These are phyloP conservation scores for Trichoderma lentiforme DNA, from an alignment of 2,329 filamentous ascomycete species.

Conservation along the genomic window DNA sequence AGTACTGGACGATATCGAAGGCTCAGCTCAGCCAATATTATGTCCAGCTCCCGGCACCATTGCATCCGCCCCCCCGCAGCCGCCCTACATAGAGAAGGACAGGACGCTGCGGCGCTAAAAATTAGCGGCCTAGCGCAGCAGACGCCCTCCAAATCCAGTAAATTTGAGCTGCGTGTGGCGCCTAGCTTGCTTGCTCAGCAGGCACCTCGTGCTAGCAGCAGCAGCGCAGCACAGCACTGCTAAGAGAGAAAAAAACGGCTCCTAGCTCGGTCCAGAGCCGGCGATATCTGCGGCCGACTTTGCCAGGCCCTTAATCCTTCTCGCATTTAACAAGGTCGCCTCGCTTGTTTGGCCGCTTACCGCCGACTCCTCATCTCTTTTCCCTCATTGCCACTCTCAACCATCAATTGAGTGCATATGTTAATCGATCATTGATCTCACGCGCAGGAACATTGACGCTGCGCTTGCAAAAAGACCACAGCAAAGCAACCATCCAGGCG, in stretches of 20 bases:
- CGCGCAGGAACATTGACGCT: background rate
- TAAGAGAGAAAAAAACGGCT: background rate
- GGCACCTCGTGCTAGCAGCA: conserved; percentile 4
- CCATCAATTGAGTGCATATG: background rate
- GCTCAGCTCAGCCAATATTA: background rate
- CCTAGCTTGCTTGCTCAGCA: conserved; percentile 12
- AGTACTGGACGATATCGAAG: background rate
- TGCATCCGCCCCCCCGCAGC: background rate
- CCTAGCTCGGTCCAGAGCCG: conserved; percentile 13
- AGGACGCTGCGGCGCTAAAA: conserved; percentile 9
- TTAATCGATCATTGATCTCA: background rate
- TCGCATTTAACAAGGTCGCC: conserved; percentile 16
- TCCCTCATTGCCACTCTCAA: background rate
- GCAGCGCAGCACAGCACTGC: background rate
- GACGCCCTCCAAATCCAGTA: conserved; percentile 17
- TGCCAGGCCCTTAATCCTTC: conserved; percentile 10
- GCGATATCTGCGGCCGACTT: conserved; percentile 17
- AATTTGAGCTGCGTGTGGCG: conserved; percentile 5
- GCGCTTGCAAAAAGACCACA: background rate
- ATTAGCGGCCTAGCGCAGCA: conserved; percentile 15
- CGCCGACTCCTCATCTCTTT: conserved; percentile 17
- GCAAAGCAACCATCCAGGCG: background rate
- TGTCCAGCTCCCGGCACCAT: background rate
- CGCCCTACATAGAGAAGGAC: conserved; percentile 8
- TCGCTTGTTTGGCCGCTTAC: conserved; percentile 19